Evolutionary conservation across 2,329 filamentous ascomycete genomes (phyloP).

Genomic region (Lecanoromycetidae sp.): DNA sequence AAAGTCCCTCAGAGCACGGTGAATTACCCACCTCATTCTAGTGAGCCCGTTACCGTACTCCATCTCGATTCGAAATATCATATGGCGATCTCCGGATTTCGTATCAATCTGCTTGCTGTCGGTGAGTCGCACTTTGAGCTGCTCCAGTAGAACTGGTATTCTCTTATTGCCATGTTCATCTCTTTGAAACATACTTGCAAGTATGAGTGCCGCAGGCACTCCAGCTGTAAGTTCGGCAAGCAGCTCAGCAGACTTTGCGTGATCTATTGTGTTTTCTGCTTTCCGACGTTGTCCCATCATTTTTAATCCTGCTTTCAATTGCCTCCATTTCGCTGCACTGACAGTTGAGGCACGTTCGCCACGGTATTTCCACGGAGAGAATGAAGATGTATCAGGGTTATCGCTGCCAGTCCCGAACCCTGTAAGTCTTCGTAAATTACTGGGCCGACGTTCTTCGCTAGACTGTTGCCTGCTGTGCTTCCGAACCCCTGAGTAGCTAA

Average conservation of each 20-base stretch:
- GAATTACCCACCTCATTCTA: conserved; percentile 91
- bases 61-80: conserved; percentile 79
- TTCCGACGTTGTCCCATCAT: conserved; percentile 65
- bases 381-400: conserved; percentile 45
- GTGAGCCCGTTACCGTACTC: conserved; percentile 94
- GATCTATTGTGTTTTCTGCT: conserved; percentile 74
- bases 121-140: conserved; percentile 76
- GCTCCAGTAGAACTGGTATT: conserved; percentile 88
- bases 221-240: conserved; percentile 91
- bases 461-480: conserved; percentile 40
- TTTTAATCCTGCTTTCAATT: conserved; percentile 81
- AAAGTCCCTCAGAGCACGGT: conserved; percentile 77
- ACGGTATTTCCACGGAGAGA: conserved; percentile 27
- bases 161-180: conserved; percentile 93
- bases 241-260: conserved; percentile 87
- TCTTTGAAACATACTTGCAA: conserved; percentile 95
- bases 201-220: conserved; percentile 80
- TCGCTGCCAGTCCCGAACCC: conserved; percentile 52
- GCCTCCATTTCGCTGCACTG: conserved; percentile 72
- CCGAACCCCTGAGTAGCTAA: conserved; percentile 39
- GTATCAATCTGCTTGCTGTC: conserved; percentile 60
- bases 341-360: conserved; percentile 59
- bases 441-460: conserved; percentile 41
- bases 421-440: conserved; percentile 52
- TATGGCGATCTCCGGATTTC: conserved; percentile 52